These are phyloP conservation scores for Achaetomium macrosporum DNA, from an alignment of 2,329 filamentous ascomycete species.

Conservation along the genomic window DNA sequence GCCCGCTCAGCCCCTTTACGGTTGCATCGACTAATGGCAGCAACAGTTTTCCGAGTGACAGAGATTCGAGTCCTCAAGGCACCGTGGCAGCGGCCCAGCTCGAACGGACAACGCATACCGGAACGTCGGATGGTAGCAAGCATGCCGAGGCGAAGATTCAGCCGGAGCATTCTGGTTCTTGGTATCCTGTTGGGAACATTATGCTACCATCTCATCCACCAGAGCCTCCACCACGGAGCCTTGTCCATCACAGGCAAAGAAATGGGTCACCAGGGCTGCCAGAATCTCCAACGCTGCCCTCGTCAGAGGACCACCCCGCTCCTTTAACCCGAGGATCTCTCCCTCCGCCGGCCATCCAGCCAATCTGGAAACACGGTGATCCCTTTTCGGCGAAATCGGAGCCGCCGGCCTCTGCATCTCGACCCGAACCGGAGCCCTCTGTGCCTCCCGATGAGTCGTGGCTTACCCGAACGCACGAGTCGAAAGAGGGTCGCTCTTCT, in stretches of 20 bases:
- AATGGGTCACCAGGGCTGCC: not conserved
- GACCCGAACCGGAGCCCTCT: not conserved
- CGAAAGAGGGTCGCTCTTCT: not conserved
- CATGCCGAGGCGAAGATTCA: too few relatives aligned
- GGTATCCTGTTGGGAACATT: too few relatives aligned
- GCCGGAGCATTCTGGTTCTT: too few relatives aligned
- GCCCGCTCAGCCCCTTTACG: too few relatives aligned
- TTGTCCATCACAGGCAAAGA: not conserved
- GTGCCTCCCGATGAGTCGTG: not conserved
- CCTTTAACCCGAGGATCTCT: conserved; percentile 1
- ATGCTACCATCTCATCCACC: not conserved
- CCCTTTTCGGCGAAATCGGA: conserved; percentile 9
- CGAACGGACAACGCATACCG: too few relatives aligned
- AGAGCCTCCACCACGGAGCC: not conserved
- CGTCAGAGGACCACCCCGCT: not conserved
- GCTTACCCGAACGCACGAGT: not conserved
- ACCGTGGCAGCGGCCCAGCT: too few relatives aligned
- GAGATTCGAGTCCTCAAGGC: too few relatives aligned
- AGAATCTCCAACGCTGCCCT: conserved; percentile 7
- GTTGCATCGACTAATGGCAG: too few relatives aligned
- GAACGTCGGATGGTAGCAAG: too few relatives aligned
- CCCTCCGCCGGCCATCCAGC: conserved; percentile 1
- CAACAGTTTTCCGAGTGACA: too few relatives aligned
- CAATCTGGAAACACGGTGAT: conserved; percentile 6
- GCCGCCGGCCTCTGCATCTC: not conserved